Evolutionary conservation across 305 asterid genomes (phyloP).

Genomic region (Fraxinus sp.): DNA sequence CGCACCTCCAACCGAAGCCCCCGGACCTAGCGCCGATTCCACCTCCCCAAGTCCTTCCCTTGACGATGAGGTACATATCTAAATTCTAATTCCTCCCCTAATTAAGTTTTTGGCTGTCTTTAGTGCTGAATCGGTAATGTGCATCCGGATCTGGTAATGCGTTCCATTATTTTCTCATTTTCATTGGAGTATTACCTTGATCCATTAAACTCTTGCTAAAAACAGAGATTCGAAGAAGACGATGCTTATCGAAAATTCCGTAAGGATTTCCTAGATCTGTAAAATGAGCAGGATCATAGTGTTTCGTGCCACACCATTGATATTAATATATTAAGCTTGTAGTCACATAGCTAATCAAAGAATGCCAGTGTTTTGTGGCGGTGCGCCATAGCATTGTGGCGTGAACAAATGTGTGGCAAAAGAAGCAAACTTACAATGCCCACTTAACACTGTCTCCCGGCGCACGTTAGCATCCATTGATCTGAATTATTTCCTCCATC

Average conservation of each 20-base stretch:
- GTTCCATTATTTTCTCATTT: not conserved
- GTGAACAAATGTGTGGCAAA: not conserved
- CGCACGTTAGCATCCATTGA: conserved; percentile 4
- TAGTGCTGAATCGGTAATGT: conserved; percentile 11
- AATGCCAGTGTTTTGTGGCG: conserved; percentile 4
- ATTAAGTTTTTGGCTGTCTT: not conserved
- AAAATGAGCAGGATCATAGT: conserved; percentile 6
- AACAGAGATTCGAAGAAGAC: not conserved
- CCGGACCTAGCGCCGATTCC: conserved; percentile 48
- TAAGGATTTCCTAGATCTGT: conserved; percentile 21
- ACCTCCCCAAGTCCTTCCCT: conserved; percentile 58
- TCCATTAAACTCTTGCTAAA: not conserved
- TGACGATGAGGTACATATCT: conserved; percentile 49
- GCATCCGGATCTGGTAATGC: conserved; percentile 26
- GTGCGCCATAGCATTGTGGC: conserved; percentile 13
- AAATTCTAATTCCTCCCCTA: conserved; percentile 1
- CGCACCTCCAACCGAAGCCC: conserved; percentile 74
- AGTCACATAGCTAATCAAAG: not conserved
- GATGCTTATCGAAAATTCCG: not conserved
- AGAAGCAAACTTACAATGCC: not conserved
- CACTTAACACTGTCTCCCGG: not conserved
- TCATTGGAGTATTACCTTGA: not conserved
- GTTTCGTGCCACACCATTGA: conserved; percentile 14
- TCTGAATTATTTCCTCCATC: not conserved
- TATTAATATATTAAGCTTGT: not conserved